Conservation (phyloP, 306 rosid species). For the Mimosa pudica region DNA sequence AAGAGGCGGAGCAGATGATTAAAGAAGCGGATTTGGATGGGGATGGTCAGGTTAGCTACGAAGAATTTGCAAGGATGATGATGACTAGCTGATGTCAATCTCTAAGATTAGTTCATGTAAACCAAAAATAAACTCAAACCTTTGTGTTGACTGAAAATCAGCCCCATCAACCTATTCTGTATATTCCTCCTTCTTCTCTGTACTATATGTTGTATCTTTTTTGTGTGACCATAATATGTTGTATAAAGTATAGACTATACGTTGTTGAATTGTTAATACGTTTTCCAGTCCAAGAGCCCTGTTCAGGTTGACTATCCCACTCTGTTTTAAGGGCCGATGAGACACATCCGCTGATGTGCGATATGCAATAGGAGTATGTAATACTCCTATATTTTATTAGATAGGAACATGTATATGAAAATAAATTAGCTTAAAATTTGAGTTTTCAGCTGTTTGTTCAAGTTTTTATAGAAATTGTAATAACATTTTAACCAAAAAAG, state of each 20-base stretch:
- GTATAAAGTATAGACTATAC: no score
- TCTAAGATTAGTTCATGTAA: not conserved
- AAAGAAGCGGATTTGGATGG: constrained; percentile 82
- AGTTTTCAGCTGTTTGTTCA: not conserved
- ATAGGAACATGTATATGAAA: not conserved
- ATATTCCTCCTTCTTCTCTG: constrained; percentile 1
- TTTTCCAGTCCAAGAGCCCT: not conserved
- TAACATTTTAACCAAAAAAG: not conserved
- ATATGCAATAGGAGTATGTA: no score
- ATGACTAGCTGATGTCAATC: constrained; percentile 29
- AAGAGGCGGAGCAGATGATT: constrained; percentile 78
- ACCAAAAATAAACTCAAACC: not conserved
- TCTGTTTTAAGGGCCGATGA: not conserved
- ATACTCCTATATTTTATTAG: no score
- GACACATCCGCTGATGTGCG: not conserved
- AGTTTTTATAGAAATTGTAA: not conserved
- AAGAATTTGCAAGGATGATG: constrained; percentile 71
- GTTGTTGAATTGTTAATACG: not conserved
- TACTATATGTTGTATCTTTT: not conserved
- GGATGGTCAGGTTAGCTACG: constrained; percentile 74
- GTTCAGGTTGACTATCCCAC: not conserved
- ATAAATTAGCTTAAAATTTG: not conserved
- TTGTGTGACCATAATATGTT: no score
- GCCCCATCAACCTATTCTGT: constrained; percentile 20
- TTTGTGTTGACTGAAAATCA: constrained; percentile 1